phyloP scores from a whole-genome alignment of 257 asterid genomes.

The Lycium ferocissimum region DNA sequence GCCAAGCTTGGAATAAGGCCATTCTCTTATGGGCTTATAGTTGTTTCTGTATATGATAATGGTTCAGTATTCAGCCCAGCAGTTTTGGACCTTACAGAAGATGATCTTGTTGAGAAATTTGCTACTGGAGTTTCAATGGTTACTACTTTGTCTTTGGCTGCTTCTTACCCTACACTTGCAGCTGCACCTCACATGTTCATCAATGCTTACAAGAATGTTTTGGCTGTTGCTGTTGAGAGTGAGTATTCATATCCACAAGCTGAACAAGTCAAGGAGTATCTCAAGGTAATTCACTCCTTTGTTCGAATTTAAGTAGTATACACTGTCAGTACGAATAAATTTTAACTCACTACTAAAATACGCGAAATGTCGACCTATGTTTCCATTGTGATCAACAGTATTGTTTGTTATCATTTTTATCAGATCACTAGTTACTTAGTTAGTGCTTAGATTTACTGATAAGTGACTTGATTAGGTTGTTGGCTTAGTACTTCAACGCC shows the following conservation, averaged over 20 bases:
- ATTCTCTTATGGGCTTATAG: slow-evolving; percentile 84
- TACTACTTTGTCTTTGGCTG: slow-evolving; percentile 68
- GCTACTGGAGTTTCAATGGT: slow-evolving; percentile 73
- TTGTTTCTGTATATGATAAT: slow-evolving; percentile 70
- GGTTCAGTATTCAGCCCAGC: slow-evolving; percentile 92
- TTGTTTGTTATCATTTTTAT: too few relatives aligned
- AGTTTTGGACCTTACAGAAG: slow-evolving; percentile 82
- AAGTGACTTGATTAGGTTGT: background rate
- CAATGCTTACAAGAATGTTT: slow-evolving; percentile 75
- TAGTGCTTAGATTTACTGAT: too few relatives aligned
- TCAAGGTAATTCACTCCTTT: slow-evolving; percentile 46
- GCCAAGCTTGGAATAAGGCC: slow-evolving; percentile 95
- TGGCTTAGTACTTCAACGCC: background rate
- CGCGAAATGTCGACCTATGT: too few relatives aligned
- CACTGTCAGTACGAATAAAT: rapidly evolving
- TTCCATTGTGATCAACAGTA: too few relatives aligned
- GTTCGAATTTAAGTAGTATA: too few relatives aligned
- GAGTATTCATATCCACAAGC: slow-evolving; percentile 85
- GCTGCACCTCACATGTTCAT: slow-evolving; percentile 94
- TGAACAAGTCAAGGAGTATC: slow-evolving; percentile 83
- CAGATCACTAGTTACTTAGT: too few relatives aligned
- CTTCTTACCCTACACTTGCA: slow-evolving; percentile 83
- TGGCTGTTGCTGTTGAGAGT: slow-evolving; percentile 71
- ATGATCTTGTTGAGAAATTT: slow-evolving; percentile 77
- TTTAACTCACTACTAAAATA: too few relatives aligned